Evolutionary conservation across 106 monocot species (phyloP).

Genomic region (Triglochin maritima): DNA sequence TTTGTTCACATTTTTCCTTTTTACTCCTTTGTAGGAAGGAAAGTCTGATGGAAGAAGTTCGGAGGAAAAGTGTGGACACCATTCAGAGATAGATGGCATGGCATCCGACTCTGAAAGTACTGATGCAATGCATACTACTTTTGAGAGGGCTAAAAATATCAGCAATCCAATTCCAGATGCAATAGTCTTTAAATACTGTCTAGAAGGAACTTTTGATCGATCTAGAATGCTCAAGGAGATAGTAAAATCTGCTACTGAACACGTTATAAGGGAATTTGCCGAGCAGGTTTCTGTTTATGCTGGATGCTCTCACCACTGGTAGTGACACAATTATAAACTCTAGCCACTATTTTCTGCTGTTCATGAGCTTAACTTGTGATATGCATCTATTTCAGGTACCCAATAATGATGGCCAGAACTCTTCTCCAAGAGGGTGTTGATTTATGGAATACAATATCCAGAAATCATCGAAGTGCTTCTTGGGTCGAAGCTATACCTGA

Average conservation of each 20-base stretch:
- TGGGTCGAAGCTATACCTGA: constrained; percentile 64
- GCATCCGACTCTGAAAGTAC: constrained; percentile 77
- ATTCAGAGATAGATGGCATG: constrained; percentile 30
- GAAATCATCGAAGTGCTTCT: constrained; percentile 36
- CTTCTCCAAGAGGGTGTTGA: constrained; percentile 44
- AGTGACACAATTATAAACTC: background rate
- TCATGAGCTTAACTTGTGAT: background rate
- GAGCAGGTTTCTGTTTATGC: constrained; percentile 67
- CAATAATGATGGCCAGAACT: constrained; percentile 63
- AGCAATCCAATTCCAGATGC: constrained; percentile 39
- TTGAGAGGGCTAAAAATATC: constrained; percentile 11
- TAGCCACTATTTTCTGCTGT: background rate
- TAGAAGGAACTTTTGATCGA: constrained; percentile 59
- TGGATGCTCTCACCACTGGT: constrained; percentile 92
- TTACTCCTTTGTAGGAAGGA: constrained; percentile 2
- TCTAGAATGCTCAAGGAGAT: constrained; percentile 44
- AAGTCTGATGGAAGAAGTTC: constrained; percentile 5
- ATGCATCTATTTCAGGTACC: constrained; percentile 30
- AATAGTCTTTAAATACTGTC: constrained; percentile 66
- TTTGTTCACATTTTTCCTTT: background rate
- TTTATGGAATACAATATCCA: constrained; percentile 59
- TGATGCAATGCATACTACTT: constrained; percentile 36
- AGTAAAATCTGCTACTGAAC: constrained; percentile 29
- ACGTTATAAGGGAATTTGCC: constrained; percentile 54
- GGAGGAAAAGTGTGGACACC: constrained; percentile 24